Conservation (phyloP, 768 basidiomycete species). For the Trametes cinnabarina region DNA sequence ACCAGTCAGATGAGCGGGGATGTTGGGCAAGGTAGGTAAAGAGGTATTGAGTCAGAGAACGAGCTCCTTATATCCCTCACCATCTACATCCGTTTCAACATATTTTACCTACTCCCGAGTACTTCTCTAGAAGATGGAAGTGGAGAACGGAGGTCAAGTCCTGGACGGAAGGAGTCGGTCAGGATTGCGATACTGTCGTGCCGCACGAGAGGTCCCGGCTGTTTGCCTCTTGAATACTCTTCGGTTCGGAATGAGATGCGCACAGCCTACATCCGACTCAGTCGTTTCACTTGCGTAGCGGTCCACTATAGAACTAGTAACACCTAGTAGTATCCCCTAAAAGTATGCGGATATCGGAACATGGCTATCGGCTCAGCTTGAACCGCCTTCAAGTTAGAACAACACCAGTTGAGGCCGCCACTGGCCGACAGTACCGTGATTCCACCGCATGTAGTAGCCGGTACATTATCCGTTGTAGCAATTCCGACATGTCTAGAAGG, state of each 20-base stretch:
- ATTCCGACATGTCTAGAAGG: too few relatives aligned
- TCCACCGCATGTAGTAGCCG: too few relatives aligned
- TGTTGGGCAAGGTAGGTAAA: neutral
- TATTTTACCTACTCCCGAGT: neutral
- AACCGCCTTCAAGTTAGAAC: too few relatives aligned
- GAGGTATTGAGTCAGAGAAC: neutral
- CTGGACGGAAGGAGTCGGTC: neutral
- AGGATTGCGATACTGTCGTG: neutral
- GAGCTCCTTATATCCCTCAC: neutral
- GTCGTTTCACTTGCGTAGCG: too few relatives aligned
- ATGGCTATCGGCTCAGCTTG: too few relatives aligned
- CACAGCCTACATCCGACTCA: neutral
- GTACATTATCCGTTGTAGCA: too few relatives aligned
- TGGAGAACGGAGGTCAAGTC: neutral
- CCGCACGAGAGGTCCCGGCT: neutral
- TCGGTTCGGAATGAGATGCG: neutral
- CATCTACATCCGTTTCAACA: neutral
- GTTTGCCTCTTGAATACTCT: neutral
- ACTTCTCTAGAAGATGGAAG: neutral
- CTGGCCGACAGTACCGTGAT: too few relatives aligned
- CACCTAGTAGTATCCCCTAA: too few relatives aligned
- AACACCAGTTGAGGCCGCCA: too few relatives aligned
- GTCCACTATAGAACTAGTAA: too few relatives aligned
- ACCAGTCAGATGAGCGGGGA: constrained; percentile 4
- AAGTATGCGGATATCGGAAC: too few relatives aligned